Conservation (phyloP, 2,329 filamentous ascomycete genomes). For the Samsoniella hepiali region DNA sequence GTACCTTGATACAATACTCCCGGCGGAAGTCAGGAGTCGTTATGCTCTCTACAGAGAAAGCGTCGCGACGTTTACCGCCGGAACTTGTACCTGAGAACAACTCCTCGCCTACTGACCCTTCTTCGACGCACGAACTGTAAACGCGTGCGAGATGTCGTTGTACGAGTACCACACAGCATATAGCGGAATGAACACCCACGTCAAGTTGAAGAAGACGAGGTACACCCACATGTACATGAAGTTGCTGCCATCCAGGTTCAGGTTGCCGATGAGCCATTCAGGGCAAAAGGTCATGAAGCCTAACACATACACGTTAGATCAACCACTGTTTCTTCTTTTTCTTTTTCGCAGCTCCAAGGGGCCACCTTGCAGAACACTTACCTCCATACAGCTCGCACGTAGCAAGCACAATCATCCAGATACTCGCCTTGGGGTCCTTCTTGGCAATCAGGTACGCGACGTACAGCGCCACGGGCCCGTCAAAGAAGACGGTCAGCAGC, state of each 20-base stretch:
- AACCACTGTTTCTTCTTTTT: not conserved
- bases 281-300: conserved; percentile 70
- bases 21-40: too few relatives aligned
- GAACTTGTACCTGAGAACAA: not conserved
- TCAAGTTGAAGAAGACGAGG: conserved; percentile 64
- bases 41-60: too few relatives aligned
- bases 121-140: conserved; percentile 34
- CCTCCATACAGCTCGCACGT: conserved; percentile 65
- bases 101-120: conserved; percentile 28
- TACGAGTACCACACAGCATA: conserved; percentile 57
- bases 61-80: too few relatives aligned
- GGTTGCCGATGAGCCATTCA: conserved; percentile 62
- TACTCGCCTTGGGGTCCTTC: conserved; percentile 51
- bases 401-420: conserved; percentile 63
- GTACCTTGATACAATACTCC: too few relatives aligned
- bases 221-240: conserved; percentile 68
- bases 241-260: conserved; percentile 62
- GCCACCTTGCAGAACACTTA: conserved; percentile 28
- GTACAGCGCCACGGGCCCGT: conserved; percentile 56
- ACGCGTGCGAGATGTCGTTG: conserved; percentile 53
- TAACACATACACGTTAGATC: conserved; percentile 25
- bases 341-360: not conserved
- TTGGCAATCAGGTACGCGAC: conserved; percentile 59
- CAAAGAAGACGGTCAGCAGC: conserved; percentile 61
- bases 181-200: conserved; percentile 63